These are phyloP conservation scores for Scedosporium minutisporum DNA, from an alignment of 2,329 filamentous ascomycete genomes.

Conservation along the genomic window DNA sequence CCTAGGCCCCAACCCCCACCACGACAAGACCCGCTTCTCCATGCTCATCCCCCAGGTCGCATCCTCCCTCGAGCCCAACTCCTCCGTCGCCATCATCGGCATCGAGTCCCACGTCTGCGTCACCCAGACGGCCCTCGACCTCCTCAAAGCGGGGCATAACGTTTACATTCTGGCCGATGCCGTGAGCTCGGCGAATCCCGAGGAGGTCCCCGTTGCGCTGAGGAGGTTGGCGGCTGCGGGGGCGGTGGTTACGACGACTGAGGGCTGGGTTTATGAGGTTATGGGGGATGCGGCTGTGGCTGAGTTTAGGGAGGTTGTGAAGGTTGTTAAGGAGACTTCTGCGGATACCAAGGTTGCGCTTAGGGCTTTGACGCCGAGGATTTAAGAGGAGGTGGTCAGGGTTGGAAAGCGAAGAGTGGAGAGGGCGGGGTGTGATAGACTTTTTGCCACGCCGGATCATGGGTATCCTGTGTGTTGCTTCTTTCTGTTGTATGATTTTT, in stretches of 20 bases:
- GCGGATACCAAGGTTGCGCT: slow-evolving; percentile 61
- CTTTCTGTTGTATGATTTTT: not conserved
- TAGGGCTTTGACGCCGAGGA: slow-evolving; percentile 54
- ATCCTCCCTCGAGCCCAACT: slow-evolving; percentile 16
- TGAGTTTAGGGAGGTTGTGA: slow-evolving; percentile 65
- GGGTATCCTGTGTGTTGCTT: no score
- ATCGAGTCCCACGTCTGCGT: slow-evolving; percentile 95
- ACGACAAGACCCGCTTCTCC: slow-evolving; percentile 84
- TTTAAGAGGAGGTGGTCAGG: slow-evolving; percentile 22
- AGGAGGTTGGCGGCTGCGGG: slow-evolving; percentile 66
- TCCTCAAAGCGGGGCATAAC: slow-evolving; percentile 62
- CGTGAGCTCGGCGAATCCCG: slow-evolving; percentile 76
- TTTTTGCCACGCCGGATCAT: no score
- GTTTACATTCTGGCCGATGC: slow-evolving; percentile 87
- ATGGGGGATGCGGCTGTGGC: slow-evolving; percentile 69
- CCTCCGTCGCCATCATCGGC: slow-evolving; percentile 67
- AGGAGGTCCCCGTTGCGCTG: slow-evolving; percentile 73
- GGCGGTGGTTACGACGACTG: slow-evolving; percentile 72
- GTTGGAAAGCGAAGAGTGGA: not conserved
- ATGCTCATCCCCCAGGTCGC: slow-evolving; percentile 70
- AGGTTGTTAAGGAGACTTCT: slow-evolving; percentile 68
- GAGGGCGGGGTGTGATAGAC: not conserved
- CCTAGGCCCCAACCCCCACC: slow-evolving; percentile 35
- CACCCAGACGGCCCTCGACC: slow-evolving; percentile 80
- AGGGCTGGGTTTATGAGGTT: slow-evolving; percentile 83